Evolutionary conservation across 1,139 yeast genomes (phyloP).

Genomic region (Yamadazyma membranifaciens): DNA sequence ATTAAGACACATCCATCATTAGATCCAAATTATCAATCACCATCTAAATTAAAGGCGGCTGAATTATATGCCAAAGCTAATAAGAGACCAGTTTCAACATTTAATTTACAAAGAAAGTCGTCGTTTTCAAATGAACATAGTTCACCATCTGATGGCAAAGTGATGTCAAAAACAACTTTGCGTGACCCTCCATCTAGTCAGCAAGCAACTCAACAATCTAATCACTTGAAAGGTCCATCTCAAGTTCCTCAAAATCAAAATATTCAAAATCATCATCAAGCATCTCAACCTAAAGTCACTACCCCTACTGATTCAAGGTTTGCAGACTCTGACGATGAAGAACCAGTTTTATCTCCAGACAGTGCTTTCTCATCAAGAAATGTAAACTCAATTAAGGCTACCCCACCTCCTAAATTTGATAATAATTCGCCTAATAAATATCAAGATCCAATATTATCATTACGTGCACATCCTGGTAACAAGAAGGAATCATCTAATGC

Average conservation of each 20-base stretch:
- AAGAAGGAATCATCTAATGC: slow-evolving; percentile 11
- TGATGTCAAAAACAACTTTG: slow-evolving; percentile 12
- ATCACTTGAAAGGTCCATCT: slow-evolving; percentile 7
- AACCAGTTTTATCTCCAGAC: slow-evolving; percentile 22
- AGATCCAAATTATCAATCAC: slow-evolving; percentile 40
- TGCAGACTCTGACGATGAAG: slow-evolving; percentile 52
- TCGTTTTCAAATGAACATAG: slow-evolving; percentile 48
- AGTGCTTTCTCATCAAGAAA: slow-evolving; percentile 45
- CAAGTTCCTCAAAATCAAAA: slow-evolving; percentile 13
- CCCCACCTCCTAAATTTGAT: neutral
- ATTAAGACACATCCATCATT: slow-evolving; percentile 44
- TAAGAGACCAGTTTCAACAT: slow-evolving; percentile 37
- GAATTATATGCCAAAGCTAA: slow-evolving; percentile 53
- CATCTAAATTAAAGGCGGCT: slow-evolving; percentile 44
- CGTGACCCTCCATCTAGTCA: slow-evolving; percentile 6
- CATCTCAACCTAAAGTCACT: slow-evolving; percentile 2
- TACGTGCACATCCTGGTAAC: slow-evolving; percentile 11
- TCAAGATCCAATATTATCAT: slow-evolving; percentile 12
- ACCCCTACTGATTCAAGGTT: slow-evolving; percentile 31
- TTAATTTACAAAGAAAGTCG: slow-evolving; percentile 44
- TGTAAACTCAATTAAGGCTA: slow-evolving; percentile 53
- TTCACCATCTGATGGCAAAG: slow-evolving; percentile 2
- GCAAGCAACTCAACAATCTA: slow-evolving; percentile 6
- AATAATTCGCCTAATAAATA: slow-evolving; percentile 1
- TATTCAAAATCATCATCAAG: slow-evolving; percentile 8